Conservation (phyloP, 371 early-diverging fungal genomes). For the Mucor sp. region DNA sequence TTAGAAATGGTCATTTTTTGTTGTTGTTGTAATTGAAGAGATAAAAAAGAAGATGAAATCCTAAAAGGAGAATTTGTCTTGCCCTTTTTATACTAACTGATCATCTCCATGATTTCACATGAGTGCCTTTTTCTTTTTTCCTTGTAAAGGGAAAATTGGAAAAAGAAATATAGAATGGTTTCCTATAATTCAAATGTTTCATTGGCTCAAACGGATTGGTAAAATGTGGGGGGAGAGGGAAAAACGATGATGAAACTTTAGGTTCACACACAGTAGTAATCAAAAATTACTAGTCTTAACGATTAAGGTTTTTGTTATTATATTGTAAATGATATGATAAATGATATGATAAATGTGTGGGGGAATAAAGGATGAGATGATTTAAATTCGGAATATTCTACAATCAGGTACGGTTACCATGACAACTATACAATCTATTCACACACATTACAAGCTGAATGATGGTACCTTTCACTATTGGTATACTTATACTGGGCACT, state of each 20-base stretch:
- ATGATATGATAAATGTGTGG: neutral
- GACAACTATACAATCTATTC: neutral
- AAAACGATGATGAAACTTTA: neutral
- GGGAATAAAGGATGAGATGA: neutral
- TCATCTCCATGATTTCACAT: neutral
- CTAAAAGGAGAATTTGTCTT: neutral
- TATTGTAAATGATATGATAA: neutral
- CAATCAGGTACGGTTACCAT: neutral
- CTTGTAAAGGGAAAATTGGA: neutral
- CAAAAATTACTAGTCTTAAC: neutral
- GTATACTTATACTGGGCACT: neutral
- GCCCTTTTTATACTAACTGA: neutral
- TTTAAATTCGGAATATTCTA: neutral
- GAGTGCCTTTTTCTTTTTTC: neutral
- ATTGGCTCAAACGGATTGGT: neutral
- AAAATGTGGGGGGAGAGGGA: neutral
- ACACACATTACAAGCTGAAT: neutral
- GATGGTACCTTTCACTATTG: neutral
- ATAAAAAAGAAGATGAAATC: neutral
- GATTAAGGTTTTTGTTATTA: no score
- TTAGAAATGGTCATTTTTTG: conserved; percentile 16
- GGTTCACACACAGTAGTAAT: neutral
- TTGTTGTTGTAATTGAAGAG: conserved; percentile 1
- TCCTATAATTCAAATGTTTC: neutral
- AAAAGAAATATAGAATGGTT: neutral